Percentiles rank a stretch among this genome's conserved stretches.
These are phyloP conservation scores for Mycena maculata DNA, from an alignment of 768 basidiomycete species.

Conservation along the genomic window DNA sequence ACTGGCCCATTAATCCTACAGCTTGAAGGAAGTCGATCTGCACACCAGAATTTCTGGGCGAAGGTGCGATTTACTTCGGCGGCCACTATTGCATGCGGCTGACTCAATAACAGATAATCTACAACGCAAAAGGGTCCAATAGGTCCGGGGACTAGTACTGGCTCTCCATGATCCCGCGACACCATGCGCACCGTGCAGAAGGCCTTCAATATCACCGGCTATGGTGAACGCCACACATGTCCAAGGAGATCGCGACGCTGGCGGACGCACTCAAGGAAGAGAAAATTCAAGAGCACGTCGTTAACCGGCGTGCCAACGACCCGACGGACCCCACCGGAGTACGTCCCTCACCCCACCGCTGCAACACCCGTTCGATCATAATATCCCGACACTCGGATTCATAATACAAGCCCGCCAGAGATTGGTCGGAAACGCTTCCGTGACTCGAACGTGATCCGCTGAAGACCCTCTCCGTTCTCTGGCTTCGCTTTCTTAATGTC, in stretches of 20 bases:
- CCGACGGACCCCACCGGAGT: too few species aligned
- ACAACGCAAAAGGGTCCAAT: too few species aligned
- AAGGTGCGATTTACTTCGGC: background rate
- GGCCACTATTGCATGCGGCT: background rate
- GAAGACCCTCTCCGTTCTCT: too few species aligned
- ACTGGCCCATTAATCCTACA: slow-evolving; percentile 7
- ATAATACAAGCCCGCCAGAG: slow-evolving; percentile 55
- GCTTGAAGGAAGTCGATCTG: slow-evolving; percentile 36
- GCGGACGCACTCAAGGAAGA: slow-evolving; percentile 17
- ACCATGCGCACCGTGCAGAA: too few species aligned
- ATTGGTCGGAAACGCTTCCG: too few species aligned
- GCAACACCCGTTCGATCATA: slow-evolving; percentile 6
- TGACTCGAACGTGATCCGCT: too few species aligned
- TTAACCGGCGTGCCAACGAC: slow-evolving; percentile 11
- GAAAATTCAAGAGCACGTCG: slow-evolving; percentile 21
- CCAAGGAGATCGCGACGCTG: slow-evolving; percentile 14
- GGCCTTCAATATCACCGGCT: too few species aligned
- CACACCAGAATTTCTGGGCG: slow-evolving; percentile 31
- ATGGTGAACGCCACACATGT: too few species aligned
- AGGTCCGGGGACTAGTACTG: slow-evolving; percentile 19
- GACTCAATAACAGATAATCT: slow-evolving; percentile 15
- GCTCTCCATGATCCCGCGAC: too few species aligned
- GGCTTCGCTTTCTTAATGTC: too few species aligned
- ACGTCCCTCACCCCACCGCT: background rate
- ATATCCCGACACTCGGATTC: slow-evolving; percentile 25